Percentiles rank a stretch among this genome's conserved stretches.
phyloP scores from a whole-genome alignment of 2,329 filamentous ascomycete species.

The Nannizziopsis barbatae region DNA sequence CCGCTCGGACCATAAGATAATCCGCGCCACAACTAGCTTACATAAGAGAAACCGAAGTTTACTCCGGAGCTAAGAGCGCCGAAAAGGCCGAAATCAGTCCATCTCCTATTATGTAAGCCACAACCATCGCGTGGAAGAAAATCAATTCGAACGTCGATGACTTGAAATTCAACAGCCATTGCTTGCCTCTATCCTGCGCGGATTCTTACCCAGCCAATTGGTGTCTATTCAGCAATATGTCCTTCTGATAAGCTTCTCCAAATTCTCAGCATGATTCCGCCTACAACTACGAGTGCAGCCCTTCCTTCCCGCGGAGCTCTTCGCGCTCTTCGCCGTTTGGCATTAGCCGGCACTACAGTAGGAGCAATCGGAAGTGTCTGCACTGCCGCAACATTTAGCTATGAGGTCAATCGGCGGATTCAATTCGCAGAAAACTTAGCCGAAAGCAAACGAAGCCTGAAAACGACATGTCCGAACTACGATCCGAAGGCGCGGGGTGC shows the following conservation, averaged over 20 bases:
- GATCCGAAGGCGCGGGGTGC: slow-evolving; percentile 30
- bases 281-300: slow-evolving; percentile 25
- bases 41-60: background rate
- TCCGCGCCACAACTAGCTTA: background rate
- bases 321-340: slow-evolving; percentile 31
- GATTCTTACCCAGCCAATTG: background rate
- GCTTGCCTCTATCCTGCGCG: background rate
- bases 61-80: background rate
- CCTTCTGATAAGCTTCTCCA: background rate
- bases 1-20: too few species aligned
- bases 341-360: slow-evolving; percentile 25
- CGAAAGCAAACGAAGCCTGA: slow-evolving; percentile 35
- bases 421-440: slow-evolving; percentile 33
- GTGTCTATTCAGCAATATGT: background rate
- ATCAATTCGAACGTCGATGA: background rate
- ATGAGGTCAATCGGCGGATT: slow-evolving; percentile 34
- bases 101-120: background rate
- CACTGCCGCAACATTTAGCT: slow-evolving; percentile 32
- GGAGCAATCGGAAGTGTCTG: slow-evolving; percentile 30
- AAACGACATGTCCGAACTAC: slow-evolving; percentile 33
- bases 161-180: background rate
- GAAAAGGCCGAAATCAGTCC: background rate
- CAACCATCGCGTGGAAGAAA: background rate
- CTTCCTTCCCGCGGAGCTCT: slow-evolving; percentile 37
- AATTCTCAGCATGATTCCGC: slow-evolving; percentile 10